Percentiles rank a stretch among this genome's conserved stretches.
These are phyloP conservation scores for Stylonectria norvegica DNA, from an alignment of 2,329 filamentous ascomycete species.

Conservation along the genomic window DNA sequence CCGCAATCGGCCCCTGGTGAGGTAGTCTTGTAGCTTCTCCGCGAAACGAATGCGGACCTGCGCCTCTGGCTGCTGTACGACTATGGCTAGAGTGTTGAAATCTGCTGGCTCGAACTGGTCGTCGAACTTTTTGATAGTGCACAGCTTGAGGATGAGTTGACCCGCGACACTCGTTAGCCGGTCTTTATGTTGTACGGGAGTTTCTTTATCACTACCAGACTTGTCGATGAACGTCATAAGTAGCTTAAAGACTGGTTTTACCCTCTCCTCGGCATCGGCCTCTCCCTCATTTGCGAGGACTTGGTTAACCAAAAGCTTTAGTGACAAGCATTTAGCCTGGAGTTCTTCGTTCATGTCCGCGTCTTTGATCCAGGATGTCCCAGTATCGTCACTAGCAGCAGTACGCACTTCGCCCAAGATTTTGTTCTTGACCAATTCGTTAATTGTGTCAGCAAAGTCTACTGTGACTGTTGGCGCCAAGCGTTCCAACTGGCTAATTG, in stretches of 20 bases:
- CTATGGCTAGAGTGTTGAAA: conserved; percentile 78
- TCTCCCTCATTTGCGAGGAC: conserved; percentile 59
- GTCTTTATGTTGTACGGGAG: conserved; percentile 73
- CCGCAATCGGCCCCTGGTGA: conserved; percentile 67
- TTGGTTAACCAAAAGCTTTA: conserved; percentile 84
- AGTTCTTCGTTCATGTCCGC: conserved; percentile 74
- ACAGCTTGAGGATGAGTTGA: conserved; percentile 79
- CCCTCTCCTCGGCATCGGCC: conserved; percentile 54
- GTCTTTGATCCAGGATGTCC: conserved; percentile 65
- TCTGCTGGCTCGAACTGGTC: conserved; percentile 66
- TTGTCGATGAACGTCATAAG: conserved; percentile 72
- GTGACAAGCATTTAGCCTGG: conserved; percentile 75
- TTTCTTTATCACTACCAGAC: conserved; percentile 73
- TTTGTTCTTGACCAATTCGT: conserved; percentile 72
- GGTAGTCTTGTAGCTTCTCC: conserved; percentile 84
- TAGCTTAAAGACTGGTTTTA: conserved; percentile 70
- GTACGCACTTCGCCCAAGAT: conserved; percentile 69
- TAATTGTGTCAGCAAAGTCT: conserved; percentile 71
- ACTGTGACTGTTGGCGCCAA: conserved; percentile 69
- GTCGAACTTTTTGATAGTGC: conserved; percentile 72
- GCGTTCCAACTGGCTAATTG: conserved; percentile 72
- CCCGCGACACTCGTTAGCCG: conserved; percentile 80
- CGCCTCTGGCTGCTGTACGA: conserved; percentile 73
- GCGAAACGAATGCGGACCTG: conserved; percentile 78
- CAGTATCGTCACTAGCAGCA: conserved; percentile 52